Percentiles rank a stretch among this genome's conserved stretches.
Evolutionary conservation across 805 yeast genomes (phyloP).

Genomic region (Metschnikowia aberdeeniae): DNA sequence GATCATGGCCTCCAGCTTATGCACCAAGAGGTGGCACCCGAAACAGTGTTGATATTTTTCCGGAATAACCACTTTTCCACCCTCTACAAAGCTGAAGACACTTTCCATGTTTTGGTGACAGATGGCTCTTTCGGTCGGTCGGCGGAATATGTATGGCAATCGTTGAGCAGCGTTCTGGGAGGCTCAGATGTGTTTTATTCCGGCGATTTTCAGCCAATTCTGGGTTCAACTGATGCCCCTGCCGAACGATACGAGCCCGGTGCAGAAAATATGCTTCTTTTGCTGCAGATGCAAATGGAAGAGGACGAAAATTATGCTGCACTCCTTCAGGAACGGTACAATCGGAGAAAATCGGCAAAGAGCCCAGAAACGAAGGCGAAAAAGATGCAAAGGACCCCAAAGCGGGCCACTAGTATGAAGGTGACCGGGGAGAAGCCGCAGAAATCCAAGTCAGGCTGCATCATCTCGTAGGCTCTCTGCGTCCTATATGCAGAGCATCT

Average conservation of each 20-base stretch:
- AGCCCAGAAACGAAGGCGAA: neutral
- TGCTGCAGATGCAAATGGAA: conserved; percentile 50
- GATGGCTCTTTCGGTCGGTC: conserved; percentile 58
- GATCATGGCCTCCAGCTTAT: conserved; percentile 54
- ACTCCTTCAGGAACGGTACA: conserved; percentile 35
- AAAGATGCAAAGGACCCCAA: neutral
- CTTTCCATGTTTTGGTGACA: conserved; percentile 63
- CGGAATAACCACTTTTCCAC: conserved; percentile 89
- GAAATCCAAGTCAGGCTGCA: conserved; percentile 1
- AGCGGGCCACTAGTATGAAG: neutral
- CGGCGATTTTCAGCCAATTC: conserved; percentile 56
- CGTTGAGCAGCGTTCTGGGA: conserved; percentile 64
- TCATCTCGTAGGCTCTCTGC: neutral
- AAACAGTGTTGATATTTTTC: conserved; percentile 67
- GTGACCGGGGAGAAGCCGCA: neutral
- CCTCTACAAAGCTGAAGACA: conserved; percentile 47
- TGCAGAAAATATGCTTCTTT: conserved; percentile 22
- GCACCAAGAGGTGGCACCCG: conserved; percentile 41
- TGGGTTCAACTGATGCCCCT: conserved; percentile 20
- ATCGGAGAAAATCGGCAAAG: conserved; percentile 8
- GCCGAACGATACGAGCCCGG: conserved; percentile 3
- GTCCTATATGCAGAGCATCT: no score
- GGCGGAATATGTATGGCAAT: conserved; percentile 71
- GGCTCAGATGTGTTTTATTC: conserved; percentile 63
- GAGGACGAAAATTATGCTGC: conserved; percentile 53